Conservation (phyloP, 2,329 filamentous ascomycete genomes). For the Blastomyces emzantsi region DNA sequence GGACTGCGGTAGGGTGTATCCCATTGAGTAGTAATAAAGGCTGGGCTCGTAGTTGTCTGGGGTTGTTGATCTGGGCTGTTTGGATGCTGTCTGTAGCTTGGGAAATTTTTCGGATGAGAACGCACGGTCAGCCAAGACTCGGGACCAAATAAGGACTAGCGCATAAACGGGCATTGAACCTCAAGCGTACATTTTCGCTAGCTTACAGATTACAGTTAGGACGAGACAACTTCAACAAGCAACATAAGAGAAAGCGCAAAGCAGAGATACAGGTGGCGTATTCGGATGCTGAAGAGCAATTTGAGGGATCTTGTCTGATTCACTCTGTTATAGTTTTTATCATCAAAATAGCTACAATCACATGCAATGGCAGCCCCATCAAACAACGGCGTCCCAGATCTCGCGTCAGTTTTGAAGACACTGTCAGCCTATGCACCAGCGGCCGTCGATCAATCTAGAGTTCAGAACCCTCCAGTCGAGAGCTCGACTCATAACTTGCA, state of each 20-base stretch:
- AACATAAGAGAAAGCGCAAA: neutral
- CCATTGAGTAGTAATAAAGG: neutral
- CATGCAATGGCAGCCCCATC: slow-evolving; percentile 12
- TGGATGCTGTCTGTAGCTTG: neutral
- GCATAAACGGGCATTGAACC: neutral
- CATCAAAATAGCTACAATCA: slow-evolving; percentile 1
- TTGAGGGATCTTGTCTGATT: neutral
- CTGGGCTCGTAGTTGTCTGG: neutral
- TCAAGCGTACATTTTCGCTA: neutral
- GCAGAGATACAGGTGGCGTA: neutral
- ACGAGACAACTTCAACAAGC: neutral
- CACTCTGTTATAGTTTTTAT: neutral
- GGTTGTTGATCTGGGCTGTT: neutral
- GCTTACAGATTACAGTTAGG: too few relatives aligned
- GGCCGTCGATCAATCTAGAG: slow-evolving; percentile 10
- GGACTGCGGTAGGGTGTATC: neutral
- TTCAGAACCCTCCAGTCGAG: neutral
- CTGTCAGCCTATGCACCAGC: slow-evolving; percentile 30
- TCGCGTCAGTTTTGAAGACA: slow-evolving; percentile 35
- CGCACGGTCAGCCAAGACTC: neutral
- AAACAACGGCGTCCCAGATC: slow-evolving; percentile 26
- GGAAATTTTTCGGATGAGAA: slow-evolving; percentile 3
- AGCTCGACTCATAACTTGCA: slow-evolving; percentile 8
- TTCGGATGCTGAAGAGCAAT: neutral
- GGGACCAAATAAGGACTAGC: neutral